Conservation (phyloP, 2,329 filamentous ascomycete species). For the Parastagonospora nodorum region DNA sequence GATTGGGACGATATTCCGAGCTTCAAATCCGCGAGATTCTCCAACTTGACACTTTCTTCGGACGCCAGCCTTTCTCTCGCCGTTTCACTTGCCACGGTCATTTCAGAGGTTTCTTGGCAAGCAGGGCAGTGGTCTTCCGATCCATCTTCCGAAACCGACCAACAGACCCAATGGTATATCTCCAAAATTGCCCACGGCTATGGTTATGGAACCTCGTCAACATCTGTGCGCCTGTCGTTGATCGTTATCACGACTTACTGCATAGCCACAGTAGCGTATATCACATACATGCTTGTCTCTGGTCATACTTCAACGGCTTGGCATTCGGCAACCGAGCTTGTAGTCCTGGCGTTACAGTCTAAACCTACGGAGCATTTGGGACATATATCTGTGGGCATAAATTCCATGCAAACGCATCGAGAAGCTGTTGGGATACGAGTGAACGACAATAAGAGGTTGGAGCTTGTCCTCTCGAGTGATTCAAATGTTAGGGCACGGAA, state of each 20-base stretch:
- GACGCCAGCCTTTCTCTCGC: no score
- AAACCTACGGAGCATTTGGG: slow-evolving; percentile 3
- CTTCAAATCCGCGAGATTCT: no score
- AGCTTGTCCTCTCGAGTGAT: slow-evolving; percentile 11
- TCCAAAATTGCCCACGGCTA: neutral
- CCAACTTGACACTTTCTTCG: no score
- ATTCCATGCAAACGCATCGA: slow-evolving; percentile 4
- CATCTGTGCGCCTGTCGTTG: slow-evolving; percentile 2
- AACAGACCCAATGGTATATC: neutral
- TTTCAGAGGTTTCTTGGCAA: no score
- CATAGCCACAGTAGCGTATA: slow-evolving; percentile 2
- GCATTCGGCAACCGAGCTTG: slow-evolving; percentile 9
- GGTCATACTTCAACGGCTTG: slow-evolving; percentile 11
- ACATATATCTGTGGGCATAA: slow-evolving; percentile 4
- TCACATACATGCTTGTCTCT: slow-evolving; percentile 5
- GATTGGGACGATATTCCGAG: no score
- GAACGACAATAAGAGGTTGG: slow-evolving; percentile 3
- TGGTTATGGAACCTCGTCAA: slow-evolving; percentile 6
- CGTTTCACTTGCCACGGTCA: no score
- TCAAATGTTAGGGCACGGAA: neutral
- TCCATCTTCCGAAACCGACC: neutral
- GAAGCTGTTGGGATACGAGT: slow-evolving; percentile 9
- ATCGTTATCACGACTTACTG: slow-evolving; percentile 6
- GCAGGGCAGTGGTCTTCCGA: no score
- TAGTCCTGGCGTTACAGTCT: slow-evolving; percentile 8